Evolutionary conservation across 805 yeast genomes (phyloP).

Genomic region (Candida boidinii): DNA sequence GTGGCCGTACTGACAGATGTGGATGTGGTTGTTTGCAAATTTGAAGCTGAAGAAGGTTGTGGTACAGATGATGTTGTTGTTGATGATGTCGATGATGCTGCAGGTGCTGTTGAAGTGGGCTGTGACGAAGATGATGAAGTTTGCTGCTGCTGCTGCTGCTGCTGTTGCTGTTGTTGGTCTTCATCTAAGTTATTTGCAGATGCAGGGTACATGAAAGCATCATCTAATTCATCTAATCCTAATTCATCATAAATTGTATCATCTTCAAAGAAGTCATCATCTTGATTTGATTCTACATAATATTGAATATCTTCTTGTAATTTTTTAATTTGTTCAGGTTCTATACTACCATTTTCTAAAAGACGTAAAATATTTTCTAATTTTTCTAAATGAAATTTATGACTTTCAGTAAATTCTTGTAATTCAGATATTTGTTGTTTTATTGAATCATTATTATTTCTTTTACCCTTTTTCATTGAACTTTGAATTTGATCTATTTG

Average conservation of each 20-base stretch:
- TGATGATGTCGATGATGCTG: conserved; percentile 1
- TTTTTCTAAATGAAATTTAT: conserved; percentile 68
- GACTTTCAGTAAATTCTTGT: conserved; percentile 59
- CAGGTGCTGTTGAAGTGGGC: conserved; percentile 5
- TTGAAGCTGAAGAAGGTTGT: too few relatives aligned
- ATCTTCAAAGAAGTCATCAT: conserved; percentile 87
- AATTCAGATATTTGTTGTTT: conserved; percentile 57
- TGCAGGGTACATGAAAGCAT: conserved; percentile 17
- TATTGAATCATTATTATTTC: conserved; percentile 43
- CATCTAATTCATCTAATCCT: conserved; percentile 49
- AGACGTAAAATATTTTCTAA: conserved; percentile 71
- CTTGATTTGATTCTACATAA: conserved; percentile 90
- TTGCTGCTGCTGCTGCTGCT: not conserved
- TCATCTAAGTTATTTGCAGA: conserved; percentile 9
- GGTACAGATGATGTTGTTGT: not conserved
- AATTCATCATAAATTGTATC: conserved; percentile 87
- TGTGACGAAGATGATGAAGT: not conserved
- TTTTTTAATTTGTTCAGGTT: conserved; percentile 65
- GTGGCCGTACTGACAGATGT: too few relatives aligned
- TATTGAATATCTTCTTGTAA: conserved; percentile 86
- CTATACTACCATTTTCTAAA: conserved; percentile 73
- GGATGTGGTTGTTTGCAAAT: too few relatives aligned
- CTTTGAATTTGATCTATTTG: conserved; percentile 49
- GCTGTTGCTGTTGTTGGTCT: conserved; percentile 2
- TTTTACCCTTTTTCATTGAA: conserved; percentile 43